Evolutionary conservation across 2,329 filamentous ascomycete genomes (phyloP).

Genomic region (Claviceps capensis): DNA sequence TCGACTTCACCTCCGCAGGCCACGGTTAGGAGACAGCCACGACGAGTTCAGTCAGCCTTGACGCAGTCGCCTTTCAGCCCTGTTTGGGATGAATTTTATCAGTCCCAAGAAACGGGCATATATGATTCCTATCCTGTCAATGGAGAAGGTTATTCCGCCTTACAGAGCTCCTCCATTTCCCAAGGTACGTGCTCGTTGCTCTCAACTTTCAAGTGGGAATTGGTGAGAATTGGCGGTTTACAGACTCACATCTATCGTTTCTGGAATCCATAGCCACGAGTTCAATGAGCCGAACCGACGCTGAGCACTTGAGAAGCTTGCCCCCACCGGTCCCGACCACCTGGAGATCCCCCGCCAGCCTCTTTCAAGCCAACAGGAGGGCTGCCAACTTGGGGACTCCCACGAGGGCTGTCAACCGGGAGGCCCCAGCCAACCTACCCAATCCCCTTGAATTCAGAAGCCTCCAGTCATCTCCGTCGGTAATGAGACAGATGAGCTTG

Average conservation of each 20-base stretch:
- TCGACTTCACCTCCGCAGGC: constrained; percentile 5
- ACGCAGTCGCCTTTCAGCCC: neutral
- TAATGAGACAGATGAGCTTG: constrained; percentile 4
- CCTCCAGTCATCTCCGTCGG: constrained; percentile 3
- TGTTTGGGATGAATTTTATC: constrained; percentile 10
- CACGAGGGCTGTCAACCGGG: no score
- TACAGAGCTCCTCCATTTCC: neutral
- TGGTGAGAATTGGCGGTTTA: no score
- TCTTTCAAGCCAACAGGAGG: no score
- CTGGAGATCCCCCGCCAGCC: constrained; percentile 5
- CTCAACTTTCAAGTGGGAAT: no score
- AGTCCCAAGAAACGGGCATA: constrained; percentile 13
- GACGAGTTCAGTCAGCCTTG: no score
- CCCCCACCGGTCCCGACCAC: constrained; percentile 5
- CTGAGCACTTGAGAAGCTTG: constrained; percentile 6
- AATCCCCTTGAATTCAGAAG: constrained; percentile 6
- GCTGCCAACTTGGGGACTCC: no score
- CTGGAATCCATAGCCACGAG: constrained; percentile 2
- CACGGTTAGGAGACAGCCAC: no score
- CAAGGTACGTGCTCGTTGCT: constrained; percentile 1
- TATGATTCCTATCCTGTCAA: constrained; percentile 6
- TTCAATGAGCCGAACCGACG: constrained; percentile 7
- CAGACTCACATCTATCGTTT: no score
- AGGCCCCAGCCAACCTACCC: neutral
- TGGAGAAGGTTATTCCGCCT: constrained; percentile 1